Evolutionary conservation across 2,329 filamentous ascomycete species (phyloP), one percentile per base, ranked within the genome.

Genomic region (Neurospora sp.): DNA sequence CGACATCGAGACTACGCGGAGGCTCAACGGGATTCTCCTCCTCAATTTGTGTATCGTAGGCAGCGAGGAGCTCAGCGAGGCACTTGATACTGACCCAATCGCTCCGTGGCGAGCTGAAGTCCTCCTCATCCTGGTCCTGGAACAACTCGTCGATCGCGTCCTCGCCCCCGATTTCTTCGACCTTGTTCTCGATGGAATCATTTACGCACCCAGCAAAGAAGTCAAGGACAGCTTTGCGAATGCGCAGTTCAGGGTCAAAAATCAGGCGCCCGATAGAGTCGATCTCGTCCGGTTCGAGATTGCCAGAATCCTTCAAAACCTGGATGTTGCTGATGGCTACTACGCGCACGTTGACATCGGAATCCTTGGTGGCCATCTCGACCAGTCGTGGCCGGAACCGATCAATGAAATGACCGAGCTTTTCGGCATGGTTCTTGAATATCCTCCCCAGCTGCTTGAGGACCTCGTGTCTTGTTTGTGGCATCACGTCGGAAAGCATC

Each of bases 81-180:
- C 91, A 95, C 81, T 98, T 99, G 77, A 96, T 88, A 77, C 92
- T 93, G 75, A 98, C 87, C 96, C 96, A 99, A 72, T 91, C 90
- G 66, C 89, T 84, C 71, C 91, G 89, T 2, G 94, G 92, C 2
- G 88, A 88, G 68, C 92, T 89, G 72, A 89, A 92, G 73, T 94
- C 90, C 12, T 93, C 91, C 17, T 91, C 89, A n/a, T 92, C 87
- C 43, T 87, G 85, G 1, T 87, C 87, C 8, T 89, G 87, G 70
- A 97, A 86, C 8, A 88, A 83, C 76, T 97, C 94, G 66, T 92
- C 88, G 8, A 97, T 82, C 0, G 83, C 86, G 74, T 96, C 92
- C 68, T 89, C 87, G 33, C 95, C 94, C 57, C 92, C 92, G 70
- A 97, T 87, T 69, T 96, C 91, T 71, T 98, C 94, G 3, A 95